These are phyloP conservation scores for Patellaria atrata DNA, from an alignment of 495 filamentous ascomycete genomes.

Conservation along the genomic window DNA sequence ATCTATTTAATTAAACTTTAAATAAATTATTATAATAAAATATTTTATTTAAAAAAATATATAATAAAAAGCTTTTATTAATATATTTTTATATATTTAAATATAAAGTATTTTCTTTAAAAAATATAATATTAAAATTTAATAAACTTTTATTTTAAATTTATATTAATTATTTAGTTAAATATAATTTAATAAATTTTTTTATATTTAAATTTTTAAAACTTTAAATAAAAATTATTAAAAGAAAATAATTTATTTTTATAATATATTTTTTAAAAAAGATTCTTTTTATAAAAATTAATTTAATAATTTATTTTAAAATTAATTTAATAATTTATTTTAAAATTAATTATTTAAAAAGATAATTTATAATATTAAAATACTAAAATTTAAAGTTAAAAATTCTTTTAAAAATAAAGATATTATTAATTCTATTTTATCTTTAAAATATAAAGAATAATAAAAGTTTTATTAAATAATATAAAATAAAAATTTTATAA, in stretches of 20 bases:
- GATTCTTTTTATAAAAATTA: neutral
- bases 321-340: slow-evolving; percentile 1
- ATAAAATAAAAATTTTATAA: neutral
- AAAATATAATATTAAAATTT: neutral
- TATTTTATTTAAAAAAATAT: slow-evolving; percentile 6
- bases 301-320: slow-evolving; percentile 1
- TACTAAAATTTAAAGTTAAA: neutral
- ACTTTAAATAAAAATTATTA: neutral
- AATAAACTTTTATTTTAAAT: slow-evolving; percentile 7
- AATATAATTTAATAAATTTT: slow-evolving; percentile 12
- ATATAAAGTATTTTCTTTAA: slow-evolving; percentile 4
- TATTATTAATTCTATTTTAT: neutral
- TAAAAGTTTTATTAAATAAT: neutral
- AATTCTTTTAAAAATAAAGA: neutral
- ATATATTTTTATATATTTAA: slow-evolving; percentile 3
- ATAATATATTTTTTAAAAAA: slow-evolving; percentile 7
- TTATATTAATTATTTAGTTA: slow-evolving; percentile 8
- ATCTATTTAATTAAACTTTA: slow-evolving; percentile 13
- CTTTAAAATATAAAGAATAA: neutral
- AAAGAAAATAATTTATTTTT: slow-evolving; percentile 2
- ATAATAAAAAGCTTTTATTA: neutral
- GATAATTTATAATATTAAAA: neutral
- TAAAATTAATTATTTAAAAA: slow-evolving; percentile 1
- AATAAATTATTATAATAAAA: slow-evolving; percentile 8
- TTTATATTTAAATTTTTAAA: slow-evolving; percentile 6